Evolutionary conservation across 1,284 basidiomycete species (phyloP).

Genomic region (Cryptococcus hybrid): DNA sequence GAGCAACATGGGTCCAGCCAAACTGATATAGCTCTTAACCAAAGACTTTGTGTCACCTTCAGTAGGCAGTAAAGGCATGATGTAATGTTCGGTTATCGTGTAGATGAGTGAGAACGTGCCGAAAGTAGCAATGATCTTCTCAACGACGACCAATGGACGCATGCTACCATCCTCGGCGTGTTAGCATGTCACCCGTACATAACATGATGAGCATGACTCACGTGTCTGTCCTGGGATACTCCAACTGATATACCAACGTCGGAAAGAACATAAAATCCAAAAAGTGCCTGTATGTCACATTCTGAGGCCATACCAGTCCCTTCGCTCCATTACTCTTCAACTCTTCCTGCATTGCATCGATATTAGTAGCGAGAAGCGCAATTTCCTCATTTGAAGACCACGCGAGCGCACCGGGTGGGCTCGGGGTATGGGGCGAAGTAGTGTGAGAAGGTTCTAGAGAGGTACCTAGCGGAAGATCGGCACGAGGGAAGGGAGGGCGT

Average conservation of each 20-base stretch:
- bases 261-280: slow-evolving; percentile 85
- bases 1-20: slow-evolving; percentile 89
- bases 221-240: slow-evolving; percentile 87
- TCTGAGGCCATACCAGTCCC: slow-evolving; percentile 75
- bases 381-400: slow-evolving; percentile 71
- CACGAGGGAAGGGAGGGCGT: slow-evolving; percentile 31
- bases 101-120: slow-evolving; percentile 93
- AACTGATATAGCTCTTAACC: slow-evolving; percentile 72
- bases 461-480: slow-evolving; percentile 42
- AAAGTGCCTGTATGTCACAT: slow-evolving; percentile 81
- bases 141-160: slow-evolving; percentile 85
- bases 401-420: slow-evolving; percentile 58
- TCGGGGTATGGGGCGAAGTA: slow-evolving; percentile 45
- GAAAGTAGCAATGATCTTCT: slow-evolving; percentile 92
- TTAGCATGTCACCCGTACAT: background rate
- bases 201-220: slow-evolving; percentile 42
- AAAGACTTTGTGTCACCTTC: slow-evolving; percentile 61
- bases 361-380: slow-evolving; percentile 68
- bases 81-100: slow-evolving; percentile 87
- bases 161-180: slow-evolving; percentile 57
- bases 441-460: slow-evolving; percentile 45
- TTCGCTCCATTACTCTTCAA: slow-evolving; percentile 64
- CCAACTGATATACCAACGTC: slow-evolving; percentile 92
- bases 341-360: slow-evolving; percentile 73
- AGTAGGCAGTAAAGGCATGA: slow-evolving; percentile 74